Conservation (phyloP, 2,329 filamentous ascomycete species). For the Metarhizium humberi region DNA sequence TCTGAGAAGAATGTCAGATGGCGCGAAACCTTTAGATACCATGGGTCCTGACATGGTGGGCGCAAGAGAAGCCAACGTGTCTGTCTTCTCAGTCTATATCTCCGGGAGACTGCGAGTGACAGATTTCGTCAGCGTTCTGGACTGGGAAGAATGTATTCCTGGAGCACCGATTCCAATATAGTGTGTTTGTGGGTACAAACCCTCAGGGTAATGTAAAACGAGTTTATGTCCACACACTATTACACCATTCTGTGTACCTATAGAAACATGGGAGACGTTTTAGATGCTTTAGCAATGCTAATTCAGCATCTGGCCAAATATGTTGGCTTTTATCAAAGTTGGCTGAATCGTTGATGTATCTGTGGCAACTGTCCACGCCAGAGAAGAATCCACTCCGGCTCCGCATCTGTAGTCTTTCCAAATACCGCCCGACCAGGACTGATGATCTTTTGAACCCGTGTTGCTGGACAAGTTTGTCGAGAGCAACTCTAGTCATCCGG, state of each 20-base stretch:
- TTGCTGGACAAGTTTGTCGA: constrained; percentile 21
- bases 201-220: constrained; percentile 16
- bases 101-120: constrained; percentile 14
- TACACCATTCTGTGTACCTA: constrained; percentile 21
- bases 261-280: constrained; percentile 17
- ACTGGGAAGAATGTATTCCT: constrained; percentile 20
- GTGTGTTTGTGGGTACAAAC: constrained; percentile 14
- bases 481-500: constrained; percentile 20
- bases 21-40: constrained; percentile 6
- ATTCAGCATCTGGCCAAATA: constrained; percentile 13
- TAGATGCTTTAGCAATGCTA: constrained; percentile 23
- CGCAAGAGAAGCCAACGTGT: constrained; percentile 14
- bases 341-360: neutral
- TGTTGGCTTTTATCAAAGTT: neutral
- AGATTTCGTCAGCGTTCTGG: constrained; percentile 11
- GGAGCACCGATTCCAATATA: constrained; percentile 20
- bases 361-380: neutral
- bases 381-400: neutral
- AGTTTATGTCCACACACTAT: constrained; percentile 21
- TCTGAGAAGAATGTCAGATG: neutral
- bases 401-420: constrained; percentile 21
- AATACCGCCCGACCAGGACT: constrained; percentile 25
- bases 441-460: constrained; percentile 24
- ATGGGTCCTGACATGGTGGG: constrained; percentile 14
- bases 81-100: constrained; percentile 9